These are phyloP conservation scores for Coprinellus micaceus DNA, from an alignment of 768 basidiomycete species.

Conservation along the genomic window DNA sequence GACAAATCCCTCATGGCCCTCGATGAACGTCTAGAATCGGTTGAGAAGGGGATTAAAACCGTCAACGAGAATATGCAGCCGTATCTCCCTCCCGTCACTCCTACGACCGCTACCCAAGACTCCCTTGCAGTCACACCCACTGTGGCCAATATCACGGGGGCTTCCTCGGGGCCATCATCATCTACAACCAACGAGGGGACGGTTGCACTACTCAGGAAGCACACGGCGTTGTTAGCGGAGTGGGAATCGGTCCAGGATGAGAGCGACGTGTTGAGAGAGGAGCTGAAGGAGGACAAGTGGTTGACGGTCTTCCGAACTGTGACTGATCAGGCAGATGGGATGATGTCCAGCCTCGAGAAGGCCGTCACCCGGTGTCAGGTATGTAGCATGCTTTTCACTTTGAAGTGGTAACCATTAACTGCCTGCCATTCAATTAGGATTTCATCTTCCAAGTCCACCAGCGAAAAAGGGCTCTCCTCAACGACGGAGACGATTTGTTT, in stretches of 20 bases:
- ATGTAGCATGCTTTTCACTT: constrained; percentile 22
- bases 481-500: constrained; percentile 37
- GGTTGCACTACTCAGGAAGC: constrained; percentile 63
- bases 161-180: constrained; percentile 9
- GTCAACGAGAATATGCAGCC: constrained; percentile 66
- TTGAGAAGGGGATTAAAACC: constrained; percentile 67
- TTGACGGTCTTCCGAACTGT: constrained; percentile 92
- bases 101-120: constrained; percentile 31
- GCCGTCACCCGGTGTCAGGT: constrained; percentile 89
- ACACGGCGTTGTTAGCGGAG: constrained; percentile 65
- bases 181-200: constrained; percentile 36
- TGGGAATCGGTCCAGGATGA: constrained; percentile 83
- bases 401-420: background rate
- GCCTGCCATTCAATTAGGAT: constrained; percentile 45
- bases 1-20: constrained; percentile 78
- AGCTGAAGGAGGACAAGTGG: constrained; percentile 97
- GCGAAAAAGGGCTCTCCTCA: constrained; percentile 44
- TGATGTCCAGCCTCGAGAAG: constrained; percentile 96
- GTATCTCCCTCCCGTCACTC: constrained; percentile 47
- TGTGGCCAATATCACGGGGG: constrained; percentile 23
- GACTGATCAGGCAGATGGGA: constrained; percentile 91
- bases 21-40: constrained; percentile 72
- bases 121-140: constrained; percentile 7
- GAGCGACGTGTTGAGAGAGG: constrained; percentile 78
- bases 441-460: constrained; percentile 79